Conservation (phyloP, 78 protist genomes). For the Dictyostelium firmibasis region DNA sequence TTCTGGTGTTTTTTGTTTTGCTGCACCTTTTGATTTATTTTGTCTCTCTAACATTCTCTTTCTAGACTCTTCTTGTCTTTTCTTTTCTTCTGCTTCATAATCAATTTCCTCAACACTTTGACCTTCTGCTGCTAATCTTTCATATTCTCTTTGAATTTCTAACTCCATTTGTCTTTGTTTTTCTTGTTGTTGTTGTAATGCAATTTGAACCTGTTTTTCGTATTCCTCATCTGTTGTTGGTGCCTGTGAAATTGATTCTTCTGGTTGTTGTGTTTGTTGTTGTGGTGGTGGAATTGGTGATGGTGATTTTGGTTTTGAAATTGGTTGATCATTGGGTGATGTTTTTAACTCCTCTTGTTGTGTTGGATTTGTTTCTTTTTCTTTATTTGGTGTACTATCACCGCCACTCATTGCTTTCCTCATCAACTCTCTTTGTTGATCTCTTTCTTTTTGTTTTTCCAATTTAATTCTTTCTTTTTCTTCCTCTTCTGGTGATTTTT, state of each 20-base stretch:
- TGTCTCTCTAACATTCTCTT: neutral
- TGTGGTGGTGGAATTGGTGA: neutral
- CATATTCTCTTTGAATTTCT: slow-evolving; percentile 55
- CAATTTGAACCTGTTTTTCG: neutral
- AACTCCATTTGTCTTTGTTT: slow-evolving; percentile 53
- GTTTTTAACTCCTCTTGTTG: too few relatives aligned
- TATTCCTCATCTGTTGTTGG: neutral
- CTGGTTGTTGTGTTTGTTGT: neutral
- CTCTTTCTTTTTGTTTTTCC: slow-evolving; percentile 57
- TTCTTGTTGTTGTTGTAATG: slow-evolving; percentile 28
- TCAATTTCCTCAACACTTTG: neutral
- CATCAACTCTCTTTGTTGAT: slow-evolving; percentile 40
- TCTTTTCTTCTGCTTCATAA: neutral
- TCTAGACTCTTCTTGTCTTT: neutral
- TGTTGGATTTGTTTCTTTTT: too few relatives aligned
- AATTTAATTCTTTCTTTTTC: slow-evolving; percentile 22
- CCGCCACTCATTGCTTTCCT: neutral
- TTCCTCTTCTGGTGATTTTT: slow-evolving; percentile 23
- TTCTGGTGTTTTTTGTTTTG: slow-evolving; percentile 11
- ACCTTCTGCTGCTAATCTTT: slow-evolving; percentile 53
- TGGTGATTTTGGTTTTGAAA: neutral
- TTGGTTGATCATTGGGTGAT: too few relatives aligned
- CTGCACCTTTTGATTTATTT: neutral
- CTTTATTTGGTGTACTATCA: neutral
- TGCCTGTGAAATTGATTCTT: neutral